Evolutionary conservation across 352 stramenopile genomes (phyloP), one percentile per base, ranked within the genome.

Genomic region (Phytophthora colocasiae): DNA sequence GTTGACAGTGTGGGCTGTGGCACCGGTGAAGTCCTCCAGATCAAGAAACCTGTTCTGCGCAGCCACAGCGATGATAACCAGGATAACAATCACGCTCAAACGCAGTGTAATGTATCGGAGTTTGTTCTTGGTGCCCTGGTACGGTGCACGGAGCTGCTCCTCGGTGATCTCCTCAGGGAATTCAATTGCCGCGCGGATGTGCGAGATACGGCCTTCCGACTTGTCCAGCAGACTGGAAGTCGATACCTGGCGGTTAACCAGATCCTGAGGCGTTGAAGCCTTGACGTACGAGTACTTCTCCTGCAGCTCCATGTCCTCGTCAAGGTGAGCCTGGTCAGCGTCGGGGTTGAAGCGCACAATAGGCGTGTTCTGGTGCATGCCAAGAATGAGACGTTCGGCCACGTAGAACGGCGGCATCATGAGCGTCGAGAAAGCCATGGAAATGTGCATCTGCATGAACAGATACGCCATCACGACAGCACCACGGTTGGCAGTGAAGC

Each of bases 41-140:
- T 87, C 78, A 9, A 82, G 58, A 44, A 83, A 87, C 39, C 85
- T 76, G 47, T 84, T 63, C 38, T 82, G 69, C 3, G 80, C 56
- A 3, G 73, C 55, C n/a, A 86, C 65, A 7, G 76, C 78, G 39
- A 81, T 59, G 39, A 82, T 43, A 31, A 82, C 77, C n/a, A 87
- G 71, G 10, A 73, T 46, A 6, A 67, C 47, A 53, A 87, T 63
- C 5, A 87, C 67, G 6, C 59, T 44, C 8, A 77, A 44, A 14
- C 78, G 75, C 32, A 87, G 46, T 1, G 71, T 32, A 31, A 81
- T 58, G 63, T 85, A 84, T 34, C 80, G 75, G 34, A 82, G 50
- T 11, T 66, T 69, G 48, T 78, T 73, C 60, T 59, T 68, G 22
- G 64, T 45, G 6, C 77, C 77, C 40, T 79, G 53, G 70, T 89